phyloP scores from a whole-genome alignment of 2,329 filamentous ascomycete species.

The Cladobotryum mycophilum region DNA sequence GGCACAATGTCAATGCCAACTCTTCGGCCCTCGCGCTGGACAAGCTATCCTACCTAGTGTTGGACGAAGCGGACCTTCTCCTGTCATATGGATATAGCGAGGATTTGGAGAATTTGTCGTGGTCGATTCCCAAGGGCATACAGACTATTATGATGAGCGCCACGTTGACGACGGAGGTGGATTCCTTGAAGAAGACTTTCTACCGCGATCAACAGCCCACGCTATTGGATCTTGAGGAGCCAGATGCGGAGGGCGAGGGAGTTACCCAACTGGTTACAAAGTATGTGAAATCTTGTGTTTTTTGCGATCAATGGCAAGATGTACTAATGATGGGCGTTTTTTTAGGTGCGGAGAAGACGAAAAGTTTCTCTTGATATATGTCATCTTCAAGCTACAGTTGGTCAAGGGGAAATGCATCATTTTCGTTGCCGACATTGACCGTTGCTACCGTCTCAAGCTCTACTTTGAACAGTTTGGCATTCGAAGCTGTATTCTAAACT shows the following conservation, averaged over 20 bases:
- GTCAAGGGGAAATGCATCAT: constrained; percentile 81
- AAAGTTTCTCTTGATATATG: constrained; percentile 87
- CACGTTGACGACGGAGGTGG: constrained; percentile 81
- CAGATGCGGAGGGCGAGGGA: constrained; percentile 67
- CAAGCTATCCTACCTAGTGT: constrained; percentile 68
- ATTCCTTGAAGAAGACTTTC: constrained; percentile 78
- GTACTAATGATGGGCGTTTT: constrained; percentile 14
- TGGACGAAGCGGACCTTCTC: constrained; percentile 92
- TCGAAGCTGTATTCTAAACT: constrained; percentile 87
- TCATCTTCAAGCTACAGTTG: constrained; percentile 90
- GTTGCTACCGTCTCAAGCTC: constrained; percentile 84
- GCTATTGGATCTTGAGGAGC: constrained; percentile 74
- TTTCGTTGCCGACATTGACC: constrained; percentile 75
- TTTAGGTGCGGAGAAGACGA: constrained; percentile 84
- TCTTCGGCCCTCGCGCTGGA: constrained; percentile 58
- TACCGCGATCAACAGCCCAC: constrained; percentile 63
- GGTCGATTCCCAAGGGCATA: constrained; percentile 72
- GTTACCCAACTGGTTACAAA: constrained; percentile 85
- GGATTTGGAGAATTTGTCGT: constrained; percentile 74
- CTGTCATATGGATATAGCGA: constrained; percentile 92
- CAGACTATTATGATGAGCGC: constrained; percentile 94
- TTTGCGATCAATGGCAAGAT: background rate
- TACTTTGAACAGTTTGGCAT: constrained; percentile 97
- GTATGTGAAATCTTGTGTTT: constrained; percentile 34
- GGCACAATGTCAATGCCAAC: constrained; percentile 67